Evolutionary conservation across 306 rosid genomes (phyloP), one percentile per base, ranked within the genome.

Genomic region (Herpetospermum pedunculosum): DNA sequence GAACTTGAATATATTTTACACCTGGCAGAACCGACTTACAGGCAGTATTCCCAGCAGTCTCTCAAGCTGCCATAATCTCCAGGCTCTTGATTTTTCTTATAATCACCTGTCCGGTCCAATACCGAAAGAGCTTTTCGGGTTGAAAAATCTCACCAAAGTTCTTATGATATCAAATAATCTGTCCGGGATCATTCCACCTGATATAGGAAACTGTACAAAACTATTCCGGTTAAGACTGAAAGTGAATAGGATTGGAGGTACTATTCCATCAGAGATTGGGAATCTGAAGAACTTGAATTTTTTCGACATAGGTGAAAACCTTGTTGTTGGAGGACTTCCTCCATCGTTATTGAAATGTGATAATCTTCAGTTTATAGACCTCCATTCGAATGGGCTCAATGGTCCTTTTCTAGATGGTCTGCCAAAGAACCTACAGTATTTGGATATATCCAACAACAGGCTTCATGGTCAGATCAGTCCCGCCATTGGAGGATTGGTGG

Each of bases 1-100:
- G 89, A 86, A 88, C 77, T 76, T 92, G 60, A 87, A 81, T 35
- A 72, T 88, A 28, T 87, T 92, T 81, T 90, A 79, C 30, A 92
- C 96, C 7, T 92, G 98, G 98, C 44, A 81, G 77, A 92, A 90
- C 77, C 84, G 73, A 60, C 83, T 92, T 32, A 80, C 90, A 37
- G 98, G 98, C 67, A 82, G 72, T 75, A 82, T 92, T 64, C 98
- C 98, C 48, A 86, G 74, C 75, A 92, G 84, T 54, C 87, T 92
- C 82, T 76, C 96, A 19, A 72, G 83, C 55, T 92, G 96, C 76
- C 75, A 57, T 50, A 76, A 83, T 7, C 92, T 92, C 84, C 87
- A 84, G 72, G 84, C 87, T 72, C 81, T 92, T 80, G 98, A 92
- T 85, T 82, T 92, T 4, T 92, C 96, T 67, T 81, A 79, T 77